Evolutionary conservation across 371 early-diverging fungal species (phyloP).

Genomic region (Amoeboaphelidium protococcarum): DNA sequence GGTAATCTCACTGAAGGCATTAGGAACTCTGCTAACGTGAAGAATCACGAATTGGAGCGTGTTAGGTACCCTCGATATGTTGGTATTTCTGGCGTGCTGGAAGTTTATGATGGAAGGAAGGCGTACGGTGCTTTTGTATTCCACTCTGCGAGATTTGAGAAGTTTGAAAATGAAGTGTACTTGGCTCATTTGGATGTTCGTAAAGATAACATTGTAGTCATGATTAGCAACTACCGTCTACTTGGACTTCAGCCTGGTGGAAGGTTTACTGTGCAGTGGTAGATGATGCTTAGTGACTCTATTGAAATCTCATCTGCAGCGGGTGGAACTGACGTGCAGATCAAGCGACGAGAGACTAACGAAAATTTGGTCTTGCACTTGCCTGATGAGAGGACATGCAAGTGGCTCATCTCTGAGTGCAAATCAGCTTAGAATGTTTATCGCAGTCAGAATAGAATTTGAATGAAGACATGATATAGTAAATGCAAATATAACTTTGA

Average conservation of each 20-base stretch:
- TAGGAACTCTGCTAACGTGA: conserved; percentile 78
- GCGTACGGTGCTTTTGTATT: not conserved
- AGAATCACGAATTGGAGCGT: conserved; percentile 43
- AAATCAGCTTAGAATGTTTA: no score
- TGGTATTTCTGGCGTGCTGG: conserved; percentile 49
- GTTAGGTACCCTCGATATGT: conserved; percentile 67
- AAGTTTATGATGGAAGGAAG: not conserved
- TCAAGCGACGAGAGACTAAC: no score
- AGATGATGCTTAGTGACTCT: no score
- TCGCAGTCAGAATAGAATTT: no score
- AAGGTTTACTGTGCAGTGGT: not conserved
- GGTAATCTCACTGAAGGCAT: conserved; percentile 82
- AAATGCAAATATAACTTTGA: no score
- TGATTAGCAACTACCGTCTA: not conserved
- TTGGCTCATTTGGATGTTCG: not conserved
- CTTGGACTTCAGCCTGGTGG: not conserved
- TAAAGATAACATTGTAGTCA: not conserved
- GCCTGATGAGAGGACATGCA: no score
- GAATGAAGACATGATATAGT: no score
- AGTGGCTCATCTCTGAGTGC: no score
- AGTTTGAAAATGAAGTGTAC: not conserved
- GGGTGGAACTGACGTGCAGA: no score
- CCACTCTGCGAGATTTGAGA: not conserved
- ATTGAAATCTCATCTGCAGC: no score
- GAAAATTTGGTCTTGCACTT: no score